Base-by-base conservation (phyloP, 2,329 filamentous ascomycete species). In the Cryphonectria carpinicola region DNA sequence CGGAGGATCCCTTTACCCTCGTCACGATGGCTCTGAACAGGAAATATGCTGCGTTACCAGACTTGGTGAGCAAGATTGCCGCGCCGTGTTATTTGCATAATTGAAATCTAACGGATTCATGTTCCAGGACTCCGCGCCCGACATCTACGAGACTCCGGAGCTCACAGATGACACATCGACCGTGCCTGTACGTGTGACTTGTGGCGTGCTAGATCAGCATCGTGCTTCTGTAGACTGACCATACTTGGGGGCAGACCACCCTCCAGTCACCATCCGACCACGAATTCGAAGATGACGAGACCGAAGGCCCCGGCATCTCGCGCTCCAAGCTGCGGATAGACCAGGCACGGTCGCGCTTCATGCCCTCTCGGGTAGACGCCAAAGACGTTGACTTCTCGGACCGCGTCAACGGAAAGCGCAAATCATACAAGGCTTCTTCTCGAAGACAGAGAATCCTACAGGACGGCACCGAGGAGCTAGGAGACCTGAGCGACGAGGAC, bases 71-170 rank as follows among this genome's bases (percentile, higher is more conserved):
- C 73, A 46, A 17, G 3, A 13, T 22, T 22, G 14, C 32, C 41
- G 8, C 19, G 25, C 22, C 28, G 39, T 43, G 17, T 74, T 70
- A 25, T 49, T 49, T 43, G 32, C 25, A n/a, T n/a, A 43, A 25
- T 67, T 71, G 66, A 43, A 43, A 46, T 54, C 76, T 79, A 73
- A 79, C 74, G 37, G 13, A 67, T 62, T 32, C 35, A 39, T 11
- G 11, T 41, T 41, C 67, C 75, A 97, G 93, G 95, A 98, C 82
- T 92, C 92, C 68, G 94, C 95, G 39, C 95, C 95, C 75, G 96
- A 98, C 78, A 93, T 97, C 77, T 98, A 98, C 85, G 95, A 98
- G 82, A 98, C 96, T 22, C 95, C 95, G 74, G 95, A 97, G 69
- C 85, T 98, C 75, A 95, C 92, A 70, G 94, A 97, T 78, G 95